These are phyloP conservation scores for Heteromeles arbutifolia DNA, from an alignment of 306 rosid genomes.

Conservation along the genomic window DNA sequence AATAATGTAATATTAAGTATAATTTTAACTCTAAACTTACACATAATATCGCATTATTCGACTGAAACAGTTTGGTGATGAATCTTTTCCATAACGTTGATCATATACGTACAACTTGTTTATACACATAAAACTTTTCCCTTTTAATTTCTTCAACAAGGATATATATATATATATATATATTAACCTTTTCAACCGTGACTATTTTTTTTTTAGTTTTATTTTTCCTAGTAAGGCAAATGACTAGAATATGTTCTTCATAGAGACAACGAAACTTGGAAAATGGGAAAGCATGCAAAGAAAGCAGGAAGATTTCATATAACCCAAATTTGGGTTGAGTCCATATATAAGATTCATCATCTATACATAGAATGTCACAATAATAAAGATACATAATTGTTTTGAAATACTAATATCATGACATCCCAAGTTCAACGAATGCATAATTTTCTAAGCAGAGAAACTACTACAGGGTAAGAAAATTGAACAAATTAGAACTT, in stretches of 20 bases:
- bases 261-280: background rate
- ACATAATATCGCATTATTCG: too few species aligned
- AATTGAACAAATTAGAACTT: too few species aligned
- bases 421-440: background rate
- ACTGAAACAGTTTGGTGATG: background rate
- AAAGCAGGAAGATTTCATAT: background rate
- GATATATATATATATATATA: background rate
- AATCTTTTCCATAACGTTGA: too few species aligned
- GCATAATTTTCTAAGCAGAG: background rate
- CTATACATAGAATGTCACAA: too few species aligned
- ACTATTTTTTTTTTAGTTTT: background rate
- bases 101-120: background rate
- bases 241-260: background rate
- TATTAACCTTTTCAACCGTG: background rate
- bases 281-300: background rate
- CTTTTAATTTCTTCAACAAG: background rate
- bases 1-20: too few species aligned
- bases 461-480: background rate
- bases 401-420: too few species aligned
- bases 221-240: background rate
- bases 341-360: background rate
- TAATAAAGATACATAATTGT: too few species aligned
- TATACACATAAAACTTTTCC: background rate
- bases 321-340: background rate
- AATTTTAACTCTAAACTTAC: too few species aligned